Evolutionary conservation across 176 grass and related monocot species (phyloP), one percentile per base, ranked within the genome.

Genomic region (Eragrostis curvula): DNA sequence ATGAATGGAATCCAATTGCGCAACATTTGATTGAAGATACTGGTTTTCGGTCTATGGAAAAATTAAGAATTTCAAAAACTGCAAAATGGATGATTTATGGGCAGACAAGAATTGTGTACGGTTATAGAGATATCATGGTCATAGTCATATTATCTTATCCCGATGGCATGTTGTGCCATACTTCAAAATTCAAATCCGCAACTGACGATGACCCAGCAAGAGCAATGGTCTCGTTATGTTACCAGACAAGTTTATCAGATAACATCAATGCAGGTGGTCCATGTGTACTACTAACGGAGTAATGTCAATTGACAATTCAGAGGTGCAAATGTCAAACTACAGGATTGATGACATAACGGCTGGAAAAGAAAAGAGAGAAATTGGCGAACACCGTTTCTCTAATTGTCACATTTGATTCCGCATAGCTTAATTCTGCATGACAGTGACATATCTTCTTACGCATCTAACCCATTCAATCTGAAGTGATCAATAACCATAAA

Each of bases 241-340:
- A 21, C 21, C 55, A 58, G 55, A 58, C 55, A 58, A 24, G 21
- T 58, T 58, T n/a, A 59, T 24, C 36, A 25, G n/a, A 45, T 23
- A 21, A 60, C 41, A 59, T 60, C 42, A 76, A 76, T 61, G 21
- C 16, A 59, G 53, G 25, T 27, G 56, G 74, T 11, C 74, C 39
- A 42, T 63, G 42, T 25, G 12, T 73, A 73, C 71, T 40, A 32
- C 28, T 39, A 58, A 58, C 20, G 55, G 21, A 58, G 53, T 23
- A 23, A 32, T 12, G 62, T 5, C 17, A 74, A 74, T 30, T 40
- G 29, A 36, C 28, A 73, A 73, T 21, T 14, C 12, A 78, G 15
- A 46, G 41, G 61, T 62, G 7, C 5, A 30, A 64, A 77, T 45
- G 50, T 17, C 0, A 52, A 2, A 52, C 2, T 27, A 58, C 52